phyloP scores from a whole-genome alignment of 78 protist species.

The Isochrysis galbana region DNA sequence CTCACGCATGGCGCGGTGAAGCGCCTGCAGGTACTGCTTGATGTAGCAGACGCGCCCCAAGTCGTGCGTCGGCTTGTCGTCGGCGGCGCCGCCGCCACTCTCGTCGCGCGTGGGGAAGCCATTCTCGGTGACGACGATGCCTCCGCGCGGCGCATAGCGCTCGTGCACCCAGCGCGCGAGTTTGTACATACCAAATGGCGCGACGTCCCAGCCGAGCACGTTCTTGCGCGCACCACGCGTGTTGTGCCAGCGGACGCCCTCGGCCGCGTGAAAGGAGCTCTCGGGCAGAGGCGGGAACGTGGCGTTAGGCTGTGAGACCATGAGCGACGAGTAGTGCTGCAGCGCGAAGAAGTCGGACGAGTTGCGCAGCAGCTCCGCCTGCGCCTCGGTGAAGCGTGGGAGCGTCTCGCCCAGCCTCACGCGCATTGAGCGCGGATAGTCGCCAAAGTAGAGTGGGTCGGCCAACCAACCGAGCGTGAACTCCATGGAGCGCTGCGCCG shows the following conservation, averaged over 20 bases:
- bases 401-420: slow-evolving; percentile 32
- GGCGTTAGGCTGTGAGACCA: not conserved
- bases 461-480: slow-evolving; percentile 63
- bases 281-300: not conserved
- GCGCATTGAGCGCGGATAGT: slow-evolving; percentile 57
- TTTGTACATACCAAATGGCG: slow-evolving; percentile 54
- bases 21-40: slow-evolving; percentile 4
- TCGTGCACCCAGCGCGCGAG: slow-evolving; percentile 19
- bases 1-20: not conserved
- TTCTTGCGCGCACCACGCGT: not conserved
- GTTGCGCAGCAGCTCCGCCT: not conserved
- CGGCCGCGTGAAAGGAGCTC: not conserved
- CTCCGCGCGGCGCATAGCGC: slow-evolving; percentile 29
- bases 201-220: slow-evolving; percentile 23
- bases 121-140: slow-evolving; percentile 63
- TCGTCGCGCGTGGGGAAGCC: slow-evolving; percentile 30
- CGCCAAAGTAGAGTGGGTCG: slow-evolving; percentile 43
- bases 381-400: slow-evolving; percentile 41
- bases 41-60: not conserved
- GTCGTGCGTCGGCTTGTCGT: not conserved
- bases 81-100: not conserved
- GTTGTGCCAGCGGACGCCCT: not conserved
- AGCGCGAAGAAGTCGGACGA: slow-evolving; percentile 60
- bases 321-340: slow-evolving; percentile 48
- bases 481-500: slow-evolving; percentile 47